Conservation (phyloP, 2,329 filamentous ascomycete species). For the Ceratocystis huliohia region DNA sequence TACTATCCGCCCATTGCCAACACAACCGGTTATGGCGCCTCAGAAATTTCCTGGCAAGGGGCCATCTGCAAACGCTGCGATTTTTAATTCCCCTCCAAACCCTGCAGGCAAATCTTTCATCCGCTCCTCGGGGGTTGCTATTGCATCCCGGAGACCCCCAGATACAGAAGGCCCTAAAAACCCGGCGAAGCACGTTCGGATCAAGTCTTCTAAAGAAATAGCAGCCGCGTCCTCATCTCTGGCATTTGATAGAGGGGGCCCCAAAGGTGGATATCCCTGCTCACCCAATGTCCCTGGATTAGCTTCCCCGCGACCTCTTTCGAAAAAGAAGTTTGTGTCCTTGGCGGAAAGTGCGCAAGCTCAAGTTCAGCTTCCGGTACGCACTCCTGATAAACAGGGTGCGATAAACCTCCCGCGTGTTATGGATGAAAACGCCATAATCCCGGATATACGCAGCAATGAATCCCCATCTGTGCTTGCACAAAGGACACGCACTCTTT, state of each 20-base stretch:
- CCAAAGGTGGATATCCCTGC: not conserved
- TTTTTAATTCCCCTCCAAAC: not conserved
- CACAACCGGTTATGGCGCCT: no score
- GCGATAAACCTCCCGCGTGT: not conserved
- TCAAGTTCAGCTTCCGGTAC: not conserved
- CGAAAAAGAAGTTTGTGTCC: not conserved
- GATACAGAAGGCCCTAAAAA: not conserved
- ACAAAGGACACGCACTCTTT: conserved; percentile 14
- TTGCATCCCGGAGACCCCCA: not conserved
- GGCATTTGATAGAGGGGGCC: not conserved
- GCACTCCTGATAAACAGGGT: not conserved
- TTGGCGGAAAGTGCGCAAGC: not conserved
- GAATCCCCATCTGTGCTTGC: conserved; percentile 19
- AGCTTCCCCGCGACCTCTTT: not conserved
- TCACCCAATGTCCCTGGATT: not conserved
- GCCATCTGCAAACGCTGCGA: not conserved
- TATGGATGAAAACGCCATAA: not conserved
- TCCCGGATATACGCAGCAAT: conserved; percentile 9
- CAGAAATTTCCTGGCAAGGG: no score
- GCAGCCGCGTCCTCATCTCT: not conserved
- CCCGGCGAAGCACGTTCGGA: not conserved
- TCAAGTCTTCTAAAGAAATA: no score
- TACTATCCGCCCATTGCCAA: not conserved
- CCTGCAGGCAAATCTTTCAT: not conserved
- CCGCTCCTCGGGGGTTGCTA: not conserved